These are phyloP conservation scores for Hamamelis virginiana DNA, from an alignment of 164 flowering plant genomes.

Conservation along the genomic window DNA sequence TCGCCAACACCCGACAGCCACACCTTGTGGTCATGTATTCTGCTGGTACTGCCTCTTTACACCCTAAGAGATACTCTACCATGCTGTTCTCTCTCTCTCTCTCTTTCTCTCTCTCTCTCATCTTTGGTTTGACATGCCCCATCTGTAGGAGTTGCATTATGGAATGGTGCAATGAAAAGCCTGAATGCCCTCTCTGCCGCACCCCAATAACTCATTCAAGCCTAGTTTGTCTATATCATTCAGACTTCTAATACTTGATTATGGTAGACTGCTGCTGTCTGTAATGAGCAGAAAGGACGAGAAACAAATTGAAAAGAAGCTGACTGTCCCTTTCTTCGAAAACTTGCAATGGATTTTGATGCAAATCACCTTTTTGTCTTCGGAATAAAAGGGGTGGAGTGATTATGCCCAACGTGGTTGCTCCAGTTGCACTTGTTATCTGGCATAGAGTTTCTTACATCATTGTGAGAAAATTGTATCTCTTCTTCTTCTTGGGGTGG, in stretches of 20 bases:
- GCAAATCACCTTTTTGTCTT: too few relatives aligned
- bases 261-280: background rate
- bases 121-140: background rate
- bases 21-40: slow-evolving; percentile 98
- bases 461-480: too few relatives aligned
- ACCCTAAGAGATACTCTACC: background rate
- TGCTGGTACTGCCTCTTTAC: slow-evolving; percentile 64
- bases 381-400: too few relatives aligned
- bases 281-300: background rate
- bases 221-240: slow-evolving; percentile 84
- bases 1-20: slow-evolving; percentile 90
- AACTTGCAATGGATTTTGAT: too few relatives aligned
- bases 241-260: slow-evolving; percentile 59
- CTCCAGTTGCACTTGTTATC: too few relatives aligned
- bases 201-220: slow-evolving; percentile 86
- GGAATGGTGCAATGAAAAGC: slow-evolving; percentile 99
- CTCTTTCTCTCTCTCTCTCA: background rate
- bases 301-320: background rate
- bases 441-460: too few relatives aligned
- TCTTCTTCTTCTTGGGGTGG: too few relatives aligned
- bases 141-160: slow-evolving; percentile 83
- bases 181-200: slow-evolving; percentile 96
- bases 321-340: background rate
- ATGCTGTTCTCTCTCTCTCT: background rate
- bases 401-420: too few relatives aligned